Evolutionary conservation across 164 flowering plant species (phyloP).

Genomic region (Saururus chinensis): DNA sequence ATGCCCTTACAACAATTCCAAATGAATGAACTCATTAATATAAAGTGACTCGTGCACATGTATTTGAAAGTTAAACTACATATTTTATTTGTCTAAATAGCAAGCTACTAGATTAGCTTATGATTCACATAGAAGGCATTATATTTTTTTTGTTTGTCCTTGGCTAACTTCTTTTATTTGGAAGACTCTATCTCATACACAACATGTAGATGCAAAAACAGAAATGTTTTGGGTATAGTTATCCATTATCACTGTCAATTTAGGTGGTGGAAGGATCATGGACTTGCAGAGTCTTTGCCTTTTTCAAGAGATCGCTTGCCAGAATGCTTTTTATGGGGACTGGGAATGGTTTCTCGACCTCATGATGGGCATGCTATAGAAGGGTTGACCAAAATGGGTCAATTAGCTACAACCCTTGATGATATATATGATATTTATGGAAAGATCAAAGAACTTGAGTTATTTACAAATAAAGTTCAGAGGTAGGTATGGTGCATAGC

Average conservation of each 20-base stretch:
- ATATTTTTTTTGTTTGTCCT: no score
- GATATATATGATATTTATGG: constrained; percentile 3
- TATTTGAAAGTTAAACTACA: no score
- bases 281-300: constrained; percentile 11
- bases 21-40: no score
- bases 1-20: no score
- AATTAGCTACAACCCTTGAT: not conserved
- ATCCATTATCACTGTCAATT: not conserved
- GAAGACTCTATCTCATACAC: not conserved
- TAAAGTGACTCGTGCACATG: no score
- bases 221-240: no score
- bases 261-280: constrained; percentile 43
- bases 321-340: constrained; percentile 2
- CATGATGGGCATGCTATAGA: not conserved
- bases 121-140: no score
- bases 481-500: not conserved
- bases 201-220: no score
- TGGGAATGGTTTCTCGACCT: not conserved
- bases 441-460: constrained; percentile 1
- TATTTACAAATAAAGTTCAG: not conserved
- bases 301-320: constrained; percentile 11
- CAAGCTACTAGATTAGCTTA: no score
- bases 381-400: not conserved
- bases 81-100: no score
- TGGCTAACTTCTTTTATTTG: no score